A percentile compares a stretch with the other conserved stretches of the same genome.
Conservation (phyloP, 1,284 basidiomycete species). For the Tilletia horrida region DNA sequence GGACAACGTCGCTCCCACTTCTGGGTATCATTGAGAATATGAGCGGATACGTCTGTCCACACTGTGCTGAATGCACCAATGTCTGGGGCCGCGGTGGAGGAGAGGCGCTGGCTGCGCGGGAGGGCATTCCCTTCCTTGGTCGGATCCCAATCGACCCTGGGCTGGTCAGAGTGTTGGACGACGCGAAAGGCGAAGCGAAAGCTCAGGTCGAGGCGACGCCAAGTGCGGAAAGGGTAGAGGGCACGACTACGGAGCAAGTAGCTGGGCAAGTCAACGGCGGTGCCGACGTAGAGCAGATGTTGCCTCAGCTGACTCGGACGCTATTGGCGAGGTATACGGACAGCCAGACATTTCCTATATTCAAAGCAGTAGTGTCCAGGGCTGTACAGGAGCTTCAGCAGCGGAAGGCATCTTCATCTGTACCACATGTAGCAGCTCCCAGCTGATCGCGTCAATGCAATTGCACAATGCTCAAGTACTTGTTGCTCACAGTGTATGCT, state of each 20-base stretch:
- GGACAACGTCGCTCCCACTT: conserved; percentile 79
- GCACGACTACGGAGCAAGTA: too few relatives aligned
- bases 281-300: background rate
- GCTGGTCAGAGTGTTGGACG: conserved; percentile 81
- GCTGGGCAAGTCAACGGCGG: background rate
- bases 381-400: background rate
- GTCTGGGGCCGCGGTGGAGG: conserved; percentile 94
- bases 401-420: background rate
- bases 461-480: too few relatives aligned
- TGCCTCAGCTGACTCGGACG: conserved; percentile 35
- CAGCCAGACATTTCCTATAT: conserved; percentile 49
- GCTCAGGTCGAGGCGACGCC: background rate
- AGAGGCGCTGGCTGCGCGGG: conserved; percentile 66
- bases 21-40: conserved; percentile 96
- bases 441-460: too few relatives aligned
- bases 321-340: conserved; percentile 45
- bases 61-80: conserved; percentile 78
- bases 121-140: conserved; percentile 76
- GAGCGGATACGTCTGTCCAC: conserved; percentile 94
- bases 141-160: conserved; percentile 90
- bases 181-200: conserved; percentile 57
- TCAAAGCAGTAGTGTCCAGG: conserved; percentile 28
- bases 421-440: too few relatives aligned
- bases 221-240: background rate
- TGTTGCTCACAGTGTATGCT: too few relatives aligned